Evolutionary conservation across 768 basidiomycete species (phyloP).

Genomic region (Boletellus sp.): DNA sequence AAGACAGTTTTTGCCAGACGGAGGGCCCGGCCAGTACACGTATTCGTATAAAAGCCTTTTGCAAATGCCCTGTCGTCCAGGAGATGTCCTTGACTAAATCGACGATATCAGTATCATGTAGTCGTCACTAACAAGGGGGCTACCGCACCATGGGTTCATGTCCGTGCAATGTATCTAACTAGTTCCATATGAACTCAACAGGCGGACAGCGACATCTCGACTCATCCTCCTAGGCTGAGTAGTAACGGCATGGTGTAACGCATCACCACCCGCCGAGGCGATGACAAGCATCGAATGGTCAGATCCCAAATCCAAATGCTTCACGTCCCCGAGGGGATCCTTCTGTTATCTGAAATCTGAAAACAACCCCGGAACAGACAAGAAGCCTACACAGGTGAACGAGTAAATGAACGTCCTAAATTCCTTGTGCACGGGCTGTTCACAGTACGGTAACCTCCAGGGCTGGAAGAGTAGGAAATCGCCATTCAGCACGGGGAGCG

Average conservation of each 20-base stretch:
- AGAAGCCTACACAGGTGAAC: conserved; percentile 48
- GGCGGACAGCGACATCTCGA: no score
- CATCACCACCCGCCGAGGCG: no score
- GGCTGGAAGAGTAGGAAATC: no score
- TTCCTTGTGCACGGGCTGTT: no score
- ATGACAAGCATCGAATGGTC: no score
- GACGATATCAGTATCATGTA: background rate
- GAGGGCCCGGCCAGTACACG: conserved; percentile 67
- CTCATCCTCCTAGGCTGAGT: no score
- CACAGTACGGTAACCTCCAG: no score
- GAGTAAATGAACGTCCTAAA: no score
- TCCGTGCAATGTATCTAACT: conserved; percentile 66
- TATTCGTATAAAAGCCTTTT: conserved; percentile 60
- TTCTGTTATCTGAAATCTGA: conserved; percentile 45
- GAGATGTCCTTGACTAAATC: conserved; percentile 62
- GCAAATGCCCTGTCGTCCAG: conserved; percentile 52
- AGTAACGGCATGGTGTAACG: no score
- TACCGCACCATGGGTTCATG: conserved; percentile 58
- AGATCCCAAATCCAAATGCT: conserved; percentile 52
- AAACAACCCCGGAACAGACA: no score
- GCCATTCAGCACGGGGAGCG: no score
- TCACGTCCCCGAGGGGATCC: conserved; percentile 73
- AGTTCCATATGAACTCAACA: background rate
- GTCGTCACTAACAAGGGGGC: background rate
- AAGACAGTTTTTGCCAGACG: conserved; percentile 59